Evolutionary conservation across 2,329 filamentous ascomycete species (phyloP).

Genomic region (Cercospora brassicicola): DNA sequence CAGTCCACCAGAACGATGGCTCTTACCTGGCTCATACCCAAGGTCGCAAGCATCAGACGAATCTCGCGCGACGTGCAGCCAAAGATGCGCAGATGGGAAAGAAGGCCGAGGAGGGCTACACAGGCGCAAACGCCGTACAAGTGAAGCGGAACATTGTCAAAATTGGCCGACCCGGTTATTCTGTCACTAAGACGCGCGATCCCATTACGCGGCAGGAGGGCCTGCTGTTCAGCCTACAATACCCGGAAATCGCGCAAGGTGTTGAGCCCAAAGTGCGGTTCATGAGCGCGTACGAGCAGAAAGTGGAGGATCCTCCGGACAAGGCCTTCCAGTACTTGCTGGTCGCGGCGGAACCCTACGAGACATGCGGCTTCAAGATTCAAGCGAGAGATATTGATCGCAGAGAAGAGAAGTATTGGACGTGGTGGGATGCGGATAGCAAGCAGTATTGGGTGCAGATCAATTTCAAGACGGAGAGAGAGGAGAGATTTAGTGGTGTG

Average conservation of each 20-base stretch:
- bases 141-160: slow-evolving; percentile 84
- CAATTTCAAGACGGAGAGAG: slow-evolving; percentile 96
- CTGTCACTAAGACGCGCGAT: slow-evolving; percentile 94
- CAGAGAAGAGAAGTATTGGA: slow-evolving; percentile 84
- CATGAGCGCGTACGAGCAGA: slow-evolving; percentile 97
- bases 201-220: slow-evolving; percentile 85
- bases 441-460: slow-evolving; percentile 98
- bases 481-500: slow-evolving; percentile 77
- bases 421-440: slow-evolving; percentile 90
- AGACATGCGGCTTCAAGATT: slow-evolving; percentile 95
- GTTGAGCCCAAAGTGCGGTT: slow-evolving; percentile 83
- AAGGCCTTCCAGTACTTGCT: slow-evolving; percentile 93
- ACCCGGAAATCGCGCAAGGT: slow-evolving; percentile 79
- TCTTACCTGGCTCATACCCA: slow-evolving; percentile 98
- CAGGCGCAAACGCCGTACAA: slow-evolving; percentile 69
- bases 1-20: slow-evolving; percentile 97
- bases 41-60: slow-evolving; percentile 98
- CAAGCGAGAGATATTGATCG: slow-evolving; percentile 91
- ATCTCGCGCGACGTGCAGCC: slow-evolving; percentile 91
- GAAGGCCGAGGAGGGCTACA: slow-evolving; percentile 58
- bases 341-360: slow-evolving; percentile 94
- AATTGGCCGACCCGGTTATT: slow-evolving; percentile 94
- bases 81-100: slow-evolving; percentile 89
- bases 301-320: slow-evolving; percentile 85
- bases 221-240: slow-evolving; percentile 92